Evolutionary conservation across 768 basidiomycete species (phyloP).

Genomic region (Crepidotus variabilis): DNA sequence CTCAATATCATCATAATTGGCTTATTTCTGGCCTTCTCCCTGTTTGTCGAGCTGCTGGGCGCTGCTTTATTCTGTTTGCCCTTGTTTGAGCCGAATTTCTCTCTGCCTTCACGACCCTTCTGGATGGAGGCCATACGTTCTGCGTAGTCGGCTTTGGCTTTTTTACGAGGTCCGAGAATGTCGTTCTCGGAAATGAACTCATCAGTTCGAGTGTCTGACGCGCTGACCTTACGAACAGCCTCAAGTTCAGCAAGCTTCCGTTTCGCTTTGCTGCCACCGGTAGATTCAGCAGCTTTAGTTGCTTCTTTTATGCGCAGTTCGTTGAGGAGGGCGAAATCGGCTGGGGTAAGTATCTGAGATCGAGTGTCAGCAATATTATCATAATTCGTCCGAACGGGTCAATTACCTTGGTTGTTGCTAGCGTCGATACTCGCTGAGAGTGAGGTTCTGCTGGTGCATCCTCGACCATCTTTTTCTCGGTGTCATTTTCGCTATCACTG

Average conservation of each 20-base stretch:
- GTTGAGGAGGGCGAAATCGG: slow-evolving; percentile 90
- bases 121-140: slow-evolving; percentile 90
- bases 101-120: slow-evolving; percentile 91
- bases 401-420: slow-evolving; percentile 78
- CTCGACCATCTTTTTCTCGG: slow-evolving; percentile 46
- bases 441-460: slow-evolving; percentile 21
- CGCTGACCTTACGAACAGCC: slow-evolving; percentile 55
- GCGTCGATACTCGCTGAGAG: slow-evolving; percentile 47
- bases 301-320: slow-evolving; percentile 84
- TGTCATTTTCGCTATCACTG: slow-evolving; percentile 81
- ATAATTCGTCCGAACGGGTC: neutral
- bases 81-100: slow-evolving; percentile 86
- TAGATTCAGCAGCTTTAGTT: slow-evolving; percentile 60
- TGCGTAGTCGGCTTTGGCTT: slow-evolving; percentile 88
- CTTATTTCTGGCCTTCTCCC: slow-evolving; percentile 91
- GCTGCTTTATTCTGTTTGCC: slow-evolving; percentile 87
- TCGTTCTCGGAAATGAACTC: slow-evolving; percentile 86
- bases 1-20: slow-evolving; percentile 92
- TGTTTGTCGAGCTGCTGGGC: slow-evolving; percentile 85
- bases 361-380: neutral
- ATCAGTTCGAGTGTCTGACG: slow-evolving; percentile 41
- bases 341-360: slow-evolving; percentile 88
- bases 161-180: slow-evolving; percentile 92
- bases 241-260: slow-evolving; percentile 85
- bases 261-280: slow-evolving; percentile 75